These are phyloP conservation scores for Teratosphaeria gauchensis DNA, from an alignment of 2,329 filamentous ascomycete genomes.

Conservation along the genomic window DNA sequence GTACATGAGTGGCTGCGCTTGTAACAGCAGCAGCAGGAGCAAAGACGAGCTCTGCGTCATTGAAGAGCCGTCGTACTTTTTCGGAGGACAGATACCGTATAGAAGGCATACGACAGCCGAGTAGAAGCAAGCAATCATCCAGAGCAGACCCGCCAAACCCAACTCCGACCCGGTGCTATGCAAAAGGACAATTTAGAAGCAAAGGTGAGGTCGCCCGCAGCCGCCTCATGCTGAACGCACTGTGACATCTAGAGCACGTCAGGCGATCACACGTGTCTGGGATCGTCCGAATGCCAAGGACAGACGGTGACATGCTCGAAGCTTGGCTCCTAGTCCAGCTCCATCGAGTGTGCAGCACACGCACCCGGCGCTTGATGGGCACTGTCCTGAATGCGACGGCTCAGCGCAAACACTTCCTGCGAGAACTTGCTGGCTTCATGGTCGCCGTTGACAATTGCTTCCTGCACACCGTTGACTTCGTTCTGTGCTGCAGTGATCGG, in stretches of 20 bases:
- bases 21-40: not conserved
- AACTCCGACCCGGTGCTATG: not conserved
- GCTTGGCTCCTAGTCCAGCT: slow-evolving; percentile 18
- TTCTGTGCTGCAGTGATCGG: slow-evolving; percentile 13
- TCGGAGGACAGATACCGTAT: too few relatives aligned
- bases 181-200: not conserved
- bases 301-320: not conserved
- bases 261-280: not conserved
- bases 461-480: slow-evolving; percentile 12
- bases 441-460: slow-evolving; percentile 1
- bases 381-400: slow-evolving; percentile 1
- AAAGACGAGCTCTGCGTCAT: not conserved
- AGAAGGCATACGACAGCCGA: not conserved
- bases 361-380: slow-evolving; percentile 7
- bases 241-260: too few relatives aligned
- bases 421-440: not conserved
- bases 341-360: slow-evolving; percentile 25
- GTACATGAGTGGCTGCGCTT: not conserved
- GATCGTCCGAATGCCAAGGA: not conserved
- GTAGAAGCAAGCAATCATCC: not conserved
- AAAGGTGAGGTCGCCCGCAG: not conserved
- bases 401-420: not conserved
- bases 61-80: not conserved
- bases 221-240: not conserved
- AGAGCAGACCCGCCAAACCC: not conserved